A percentile compares a stretch with the other conserved stretches of the same genome.
phyloP scores from a whole-genome alignment of 2,329 filamentous ascomycete species.

The Apiospora saccharicola region DNA sequence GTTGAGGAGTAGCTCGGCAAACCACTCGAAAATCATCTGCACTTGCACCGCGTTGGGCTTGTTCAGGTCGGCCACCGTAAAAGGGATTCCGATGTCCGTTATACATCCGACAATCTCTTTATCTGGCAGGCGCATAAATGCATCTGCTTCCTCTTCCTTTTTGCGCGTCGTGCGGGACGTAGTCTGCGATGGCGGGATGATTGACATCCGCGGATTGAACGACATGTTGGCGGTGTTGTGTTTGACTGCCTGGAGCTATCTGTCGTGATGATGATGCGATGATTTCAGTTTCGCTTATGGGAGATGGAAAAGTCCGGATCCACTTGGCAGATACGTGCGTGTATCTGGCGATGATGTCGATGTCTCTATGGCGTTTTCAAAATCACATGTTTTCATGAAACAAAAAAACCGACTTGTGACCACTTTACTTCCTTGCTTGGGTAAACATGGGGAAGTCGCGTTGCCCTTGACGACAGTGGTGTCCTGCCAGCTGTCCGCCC shows the following conservation, averaged over 20 bases:
- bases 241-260: background rate
- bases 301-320: background rate
- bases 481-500: background rate
- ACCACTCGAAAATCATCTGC: conserved; percentile 98
- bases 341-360: background rate
- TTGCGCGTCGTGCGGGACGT: conserved; percentile 59
- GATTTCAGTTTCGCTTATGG: background rate
- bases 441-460: conserved; percentile 9
- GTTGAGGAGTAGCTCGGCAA: conserved; percentile 93
- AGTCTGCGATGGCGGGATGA: conserved; percentile 61
- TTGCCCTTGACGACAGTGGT: conserved; percentile 19
- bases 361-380: background rate
- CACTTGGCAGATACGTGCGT: background rate
- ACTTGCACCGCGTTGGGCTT: conserved; percentile 95
- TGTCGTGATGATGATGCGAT: background rate
- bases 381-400: conserved; percentile 1
- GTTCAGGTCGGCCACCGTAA: conserved; percentile 84
- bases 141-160: conserved; percentile 66
- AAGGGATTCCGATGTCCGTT: conserved; percentile 92
- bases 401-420: background rate
- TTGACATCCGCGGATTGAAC: conserved; percentile 68
- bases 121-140: conserved; percentile 67
- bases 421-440: background rate
- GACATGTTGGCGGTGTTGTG: conserved; percentile 52
- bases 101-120: conserved; percentile 95